Percentiles rank a stretch among this genome's conserved stretches.
phyloP scores from a whole-genome alignment of 805 yeast species.

The Yamadazyma olivae region DNA sequence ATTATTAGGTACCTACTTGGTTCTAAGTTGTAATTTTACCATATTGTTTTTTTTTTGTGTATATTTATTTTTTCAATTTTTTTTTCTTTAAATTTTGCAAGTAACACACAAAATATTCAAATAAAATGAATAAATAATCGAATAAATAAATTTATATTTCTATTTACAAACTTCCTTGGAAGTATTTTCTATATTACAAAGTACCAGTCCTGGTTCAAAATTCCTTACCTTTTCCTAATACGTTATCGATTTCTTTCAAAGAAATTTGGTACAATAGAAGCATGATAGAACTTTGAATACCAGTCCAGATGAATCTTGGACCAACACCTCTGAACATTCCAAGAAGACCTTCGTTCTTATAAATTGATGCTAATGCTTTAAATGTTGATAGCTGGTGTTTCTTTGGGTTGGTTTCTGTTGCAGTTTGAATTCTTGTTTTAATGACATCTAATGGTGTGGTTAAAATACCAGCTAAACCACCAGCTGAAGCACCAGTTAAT shows the following conservation, averaged over 20 bases:
- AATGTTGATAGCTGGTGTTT: constrained; percentile 22
- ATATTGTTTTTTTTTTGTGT: too few relatives aligned
- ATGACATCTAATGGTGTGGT: constrained; percentile 93
- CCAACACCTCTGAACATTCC: constrained; percentile 95
- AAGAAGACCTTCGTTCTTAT: constrained; percentile 66
- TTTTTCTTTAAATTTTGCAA: too few relatives aligned
- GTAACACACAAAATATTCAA: too few relatives aligned
- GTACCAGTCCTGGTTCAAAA: too few relatives aligned
- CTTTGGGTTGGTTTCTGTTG: constrained; percentile 34
- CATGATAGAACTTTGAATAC: constrained; percentile 93
- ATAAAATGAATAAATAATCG: too few relatives aligned
- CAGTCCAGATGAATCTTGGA: constrained; percentile 95
- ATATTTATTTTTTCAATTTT: too few relatives aligned
- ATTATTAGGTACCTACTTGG: too few relatives aligned
- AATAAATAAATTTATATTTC: too few relatives aligned
- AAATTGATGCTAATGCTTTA: constrained; percentile 42
- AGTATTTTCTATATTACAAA: too few relatives aligned
- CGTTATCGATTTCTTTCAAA: constrained; percentile 44
- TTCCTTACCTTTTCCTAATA: constrained; percentile 10
- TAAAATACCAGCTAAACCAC: constrained; percentile 83
- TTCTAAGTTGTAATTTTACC: too few relatives aligned
- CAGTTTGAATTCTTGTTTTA: constrained; percentile 91
- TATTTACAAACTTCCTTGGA: too few relatives aligned
- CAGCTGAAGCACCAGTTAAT: constrained; percentile 91
- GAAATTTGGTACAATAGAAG: constrained; percentile 80